phyloP scores from a whole-genome alignment of 2,329 filamentous ascomycete genomes.

The Xylariales sp. region DNA sequence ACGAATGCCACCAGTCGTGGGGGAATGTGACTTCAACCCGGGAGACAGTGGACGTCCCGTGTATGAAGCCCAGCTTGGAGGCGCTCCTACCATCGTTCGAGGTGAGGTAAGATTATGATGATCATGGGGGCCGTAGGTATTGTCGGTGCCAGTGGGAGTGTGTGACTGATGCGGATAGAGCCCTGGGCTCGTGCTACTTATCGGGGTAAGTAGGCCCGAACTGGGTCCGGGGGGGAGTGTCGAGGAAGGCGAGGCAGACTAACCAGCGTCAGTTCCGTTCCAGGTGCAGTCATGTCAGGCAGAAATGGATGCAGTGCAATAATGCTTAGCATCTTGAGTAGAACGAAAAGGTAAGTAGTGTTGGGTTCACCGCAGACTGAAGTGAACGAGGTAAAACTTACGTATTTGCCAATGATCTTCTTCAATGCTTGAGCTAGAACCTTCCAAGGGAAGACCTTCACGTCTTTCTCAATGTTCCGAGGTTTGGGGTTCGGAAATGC shows the following conservation, averaged over 20 bases:
- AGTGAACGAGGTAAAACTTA: too few relatives aligned
- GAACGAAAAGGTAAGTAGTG: not conserved
- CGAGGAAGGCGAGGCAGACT: conserved; percentile 26
- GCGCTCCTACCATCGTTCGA: conserved; percentile 44
- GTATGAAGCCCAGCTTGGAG: conserved; percentile 46
- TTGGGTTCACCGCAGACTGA: too few relatives aligned
- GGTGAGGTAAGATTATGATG: conserved; percentile 49
- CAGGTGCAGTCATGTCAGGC: not conserved
- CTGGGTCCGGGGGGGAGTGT: conserved; percentile 20
- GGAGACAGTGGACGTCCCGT: conserved; percentile 42
- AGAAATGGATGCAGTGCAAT: not conserved
- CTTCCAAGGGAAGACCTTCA: conserved; percentile 98
- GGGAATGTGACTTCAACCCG: conserved; percentile 31
- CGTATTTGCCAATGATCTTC: conserved; percentile 98
- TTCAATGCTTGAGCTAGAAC: conserved; percentile 81
- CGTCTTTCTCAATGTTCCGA: conserved; percentile 96
- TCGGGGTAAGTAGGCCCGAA: conserved; percentile 25
- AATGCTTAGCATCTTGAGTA: not conserved
- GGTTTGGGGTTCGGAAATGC: conserved; percentile 92
- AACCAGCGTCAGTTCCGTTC: conserved; percentile 2
- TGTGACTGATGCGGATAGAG: conserved; percentile 29
- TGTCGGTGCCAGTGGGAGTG: conserved; percentile 33
- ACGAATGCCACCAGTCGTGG: conserved; percentile 28
- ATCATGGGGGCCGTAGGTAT: conserved; percentile 34
- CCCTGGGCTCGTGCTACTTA: conserved; percentile 28